Conservation (phyloP, 495 filamentous ascomycete genomes). For the Talaromyces wortmannii region DNA sequence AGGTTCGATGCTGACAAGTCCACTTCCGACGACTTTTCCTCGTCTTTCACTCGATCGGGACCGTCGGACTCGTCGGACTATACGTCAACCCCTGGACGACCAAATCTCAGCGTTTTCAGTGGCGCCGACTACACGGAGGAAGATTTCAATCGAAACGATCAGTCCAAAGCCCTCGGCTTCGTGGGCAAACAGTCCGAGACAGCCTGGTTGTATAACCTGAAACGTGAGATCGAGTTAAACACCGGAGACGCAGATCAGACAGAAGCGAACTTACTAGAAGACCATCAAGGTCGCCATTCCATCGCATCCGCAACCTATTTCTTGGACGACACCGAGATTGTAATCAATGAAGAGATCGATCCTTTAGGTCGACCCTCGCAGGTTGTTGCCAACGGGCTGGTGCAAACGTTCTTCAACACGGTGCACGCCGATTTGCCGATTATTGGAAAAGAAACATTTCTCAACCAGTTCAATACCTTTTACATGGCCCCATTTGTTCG, state of each 20-base stretch:
- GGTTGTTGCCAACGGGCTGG: slow-evolving; percentile 43
- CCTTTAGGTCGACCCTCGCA: slow-evolving; percentile 40
- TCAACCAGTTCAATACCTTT: slow-evolving; percentile 32
- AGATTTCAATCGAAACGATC: slow-evolving; percentile 49
- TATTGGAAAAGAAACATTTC: slow-evolving; percentile 40
- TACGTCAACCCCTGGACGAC: slow-evolving; percentile 12
- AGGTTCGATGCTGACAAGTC: slow-evolving; percentile 6
- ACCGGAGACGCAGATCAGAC: not conserved
- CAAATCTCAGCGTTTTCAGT: slow-evolving; percentile 26
- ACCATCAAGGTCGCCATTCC: slow-evolving; percentile 16
- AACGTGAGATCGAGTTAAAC: slow-evolving; percentile 26
- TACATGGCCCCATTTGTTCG: slow-evolving; percentile 24
- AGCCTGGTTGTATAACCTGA: slow-evolving; percentile 49
- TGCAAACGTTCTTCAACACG: slow-evolving; percentile 47
- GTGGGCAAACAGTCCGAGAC: slow-evolving; percentile 59
- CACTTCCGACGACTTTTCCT: slow-evolving; percentile 8
- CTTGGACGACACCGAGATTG: slow-evolving; percentile 44
- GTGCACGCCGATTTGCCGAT: slow-evolving; percentile 57
- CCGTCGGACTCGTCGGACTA: slow-evolving; percentile 13
- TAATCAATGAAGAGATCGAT: slow-evolving; percentile 35
- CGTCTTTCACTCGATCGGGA: slow-evolving; percentile 7
- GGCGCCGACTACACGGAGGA: slow-evolving; percentile 49
- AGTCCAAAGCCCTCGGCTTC: slow-evolving; percentile 46
- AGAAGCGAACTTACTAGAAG: slow-evolving; percentile 4
- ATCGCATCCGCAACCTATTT: slow-evolving; percentile 46